These are phyloP conservation scores for Salvia sclarea DNA, from an alignment of 305 asterid genomes.

Conservation along the genomic window DNA sequence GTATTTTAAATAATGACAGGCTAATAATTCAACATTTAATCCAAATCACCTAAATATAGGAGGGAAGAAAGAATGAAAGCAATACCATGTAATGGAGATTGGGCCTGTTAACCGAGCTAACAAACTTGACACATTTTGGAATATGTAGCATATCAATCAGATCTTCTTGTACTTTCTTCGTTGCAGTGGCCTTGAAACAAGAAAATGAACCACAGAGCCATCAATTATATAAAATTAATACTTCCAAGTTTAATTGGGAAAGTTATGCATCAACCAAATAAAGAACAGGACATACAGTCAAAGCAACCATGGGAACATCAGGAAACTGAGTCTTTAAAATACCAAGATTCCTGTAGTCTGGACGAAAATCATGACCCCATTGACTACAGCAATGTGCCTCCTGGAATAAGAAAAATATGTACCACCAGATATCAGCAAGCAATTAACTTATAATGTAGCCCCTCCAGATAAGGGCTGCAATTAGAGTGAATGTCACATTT, in stretches of 20 bases:
- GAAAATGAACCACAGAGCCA: conserved; percentile 26
- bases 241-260: conserved; percentile 7
- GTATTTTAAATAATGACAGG: conserved; percentile 23
- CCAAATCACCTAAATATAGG: conserved; percentile 25
- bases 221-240: conserved; percentile 26
- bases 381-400: conserved; percentile 99
- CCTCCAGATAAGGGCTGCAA: conserved; percentile 17
- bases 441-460: conserved; percentile 8
- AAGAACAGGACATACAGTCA: conserved; percentile 66
- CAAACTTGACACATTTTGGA: conserved; percentile 75
- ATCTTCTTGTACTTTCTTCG: conserved; percentile 92
- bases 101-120: conserved; percentile 90
- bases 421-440: conserved; percentile 28
- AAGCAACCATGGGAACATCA: conserved; percentile 83
- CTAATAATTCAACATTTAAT: conserved; percentile 21
- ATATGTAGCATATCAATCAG: conserved; percentile 85
- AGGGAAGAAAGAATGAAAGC: conserved; percentile 24
- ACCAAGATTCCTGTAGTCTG: conserved; percentile 96
- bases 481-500: neutral
- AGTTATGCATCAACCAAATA: conserved; percentile 15
- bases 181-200: conserved; percentile 84
- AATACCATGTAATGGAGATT: conserved; percentile 90
- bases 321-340: conserved; percentile 97
- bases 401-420: conserved; percentile 44
- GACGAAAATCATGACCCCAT: conserved; percentile 99